phyloP scores from a whole-genome alignment of 768 basidiomycete species.

The Udeniomyces megalosporus region DNA sequence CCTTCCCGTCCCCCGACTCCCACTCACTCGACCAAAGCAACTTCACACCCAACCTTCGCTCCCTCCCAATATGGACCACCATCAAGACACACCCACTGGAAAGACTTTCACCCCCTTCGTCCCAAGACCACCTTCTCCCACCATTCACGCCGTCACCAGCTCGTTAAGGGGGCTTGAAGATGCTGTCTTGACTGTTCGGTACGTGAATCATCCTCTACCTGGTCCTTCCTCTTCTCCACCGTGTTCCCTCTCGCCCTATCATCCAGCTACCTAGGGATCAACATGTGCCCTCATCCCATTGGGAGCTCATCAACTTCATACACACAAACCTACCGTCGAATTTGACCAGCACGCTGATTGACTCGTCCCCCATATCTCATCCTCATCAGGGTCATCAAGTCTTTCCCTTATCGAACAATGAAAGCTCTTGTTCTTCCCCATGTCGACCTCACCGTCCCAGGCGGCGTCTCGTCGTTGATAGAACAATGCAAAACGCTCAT shows the following conservation, averaged over 20 bases:
- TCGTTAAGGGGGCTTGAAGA: neutral
- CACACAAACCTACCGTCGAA: too few species aligned
- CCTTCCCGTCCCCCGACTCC: neutral
- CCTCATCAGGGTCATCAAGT: slow-evolving; percentile 65
- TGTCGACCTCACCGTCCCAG: slow-evolving; percentile 55
- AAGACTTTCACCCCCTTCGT: neutral
- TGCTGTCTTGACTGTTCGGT: slow-evolving; percentile 10
- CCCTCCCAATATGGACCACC: neutral
- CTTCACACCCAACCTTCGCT: neutral
- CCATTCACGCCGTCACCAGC: slow-evolving; percentile 3
- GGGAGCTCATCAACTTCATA: neutral
- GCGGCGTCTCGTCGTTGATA: slow-evolving; percentile 62
- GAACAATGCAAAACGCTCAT: slow-evolving; percentile 38
- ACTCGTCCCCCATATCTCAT: neutral
- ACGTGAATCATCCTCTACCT: neutral
- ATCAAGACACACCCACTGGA: neutral
- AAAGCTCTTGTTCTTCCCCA: slow-evolving; percentile 68
- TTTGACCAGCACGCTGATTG: neutral
- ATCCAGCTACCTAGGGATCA: neutral
- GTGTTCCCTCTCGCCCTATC: too few species aligned
- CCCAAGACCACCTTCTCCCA: slow-evolving; percentile 10
- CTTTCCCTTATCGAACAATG: slow-evolving; percentile 80
- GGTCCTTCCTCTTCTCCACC: too few species aligned
- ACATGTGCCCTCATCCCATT: neutral
- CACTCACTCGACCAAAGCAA: too few species aligned